These are phyloP conservation scores for Phyllosticta paracitricarpa DNA, from an alignment of 2,329 filamentous ascomycete genomes.

Conservation along the genomic window DNA sequence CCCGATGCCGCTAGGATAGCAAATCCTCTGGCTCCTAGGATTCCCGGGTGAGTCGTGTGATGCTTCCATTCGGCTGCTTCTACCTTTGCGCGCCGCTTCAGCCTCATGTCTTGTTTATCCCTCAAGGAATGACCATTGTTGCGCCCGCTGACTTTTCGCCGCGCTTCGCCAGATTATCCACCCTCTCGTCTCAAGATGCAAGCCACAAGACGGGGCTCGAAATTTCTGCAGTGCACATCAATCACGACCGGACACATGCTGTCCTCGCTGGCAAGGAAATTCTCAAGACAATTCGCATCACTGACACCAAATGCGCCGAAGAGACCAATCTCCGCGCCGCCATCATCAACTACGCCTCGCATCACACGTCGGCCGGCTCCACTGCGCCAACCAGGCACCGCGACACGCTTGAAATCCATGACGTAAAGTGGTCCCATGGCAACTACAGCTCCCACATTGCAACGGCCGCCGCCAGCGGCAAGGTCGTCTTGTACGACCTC, in stretches of 20 bases:
- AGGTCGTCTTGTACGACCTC: constrained; percentile 56
- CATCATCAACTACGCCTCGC: constrained; percentile 48
- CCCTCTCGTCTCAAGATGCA: constrained; percentile 44
- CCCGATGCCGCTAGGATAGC: constrained; percentile 24
- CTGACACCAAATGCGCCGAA: constrained; percentile 47
- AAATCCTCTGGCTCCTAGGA: constrained; percentile 27
- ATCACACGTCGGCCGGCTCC: constrained; percentile 32
- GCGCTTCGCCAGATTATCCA: constrained; percentile 26
- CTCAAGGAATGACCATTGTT: neutral
- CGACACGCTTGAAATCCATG: constrained; percentile 51
- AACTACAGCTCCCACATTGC: constrained; percentile 50
- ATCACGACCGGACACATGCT: constrained; percentile 52
- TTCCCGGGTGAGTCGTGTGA: constrained; percentile 24
- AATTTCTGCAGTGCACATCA: constrained; percentile 54
- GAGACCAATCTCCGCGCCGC: constrained; percentile 54
- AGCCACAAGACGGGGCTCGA: constrained; percentile 55
- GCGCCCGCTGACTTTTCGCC: neutral
- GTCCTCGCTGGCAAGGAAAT: constrained; percentile 57
- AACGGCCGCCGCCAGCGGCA: constrained; percentile 54
- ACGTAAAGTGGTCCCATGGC: constrained; percentile 59
- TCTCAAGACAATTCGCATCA: constrained; percentile 53
- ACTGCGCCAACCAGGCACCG: constrained; percentile 40
- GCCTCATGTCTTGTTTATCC: neutral
- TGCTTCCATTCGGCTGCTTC: constrained; percentile 4
- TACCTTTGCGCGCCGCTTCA: neutral